Conservation (phyloP, 2,329 filamentous ascomycete species). For the Didymella arachidicola region DNA sequence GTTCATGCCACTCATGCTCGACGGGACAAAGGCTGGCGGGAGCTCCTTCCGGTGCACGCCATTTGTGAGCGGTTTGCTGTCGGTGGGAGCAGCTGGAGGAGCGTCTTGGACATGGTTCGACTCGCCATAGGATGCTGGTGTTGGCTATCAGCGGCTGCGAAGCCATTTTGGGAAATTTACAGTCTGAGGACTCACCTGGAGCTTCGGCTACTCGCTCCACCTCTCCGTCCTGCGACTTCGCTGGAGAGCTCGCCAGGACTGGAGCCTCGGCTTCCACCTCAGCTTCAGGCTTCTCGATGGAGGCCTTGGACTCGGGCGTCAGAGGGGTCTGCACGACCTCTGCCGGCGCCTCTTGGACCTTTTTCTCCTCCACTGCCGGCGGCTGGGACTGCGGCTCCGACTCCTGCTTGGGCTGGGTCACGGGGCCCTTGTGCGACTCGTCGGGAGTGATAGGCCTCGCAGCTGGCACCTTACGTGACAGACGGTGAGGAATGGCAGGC, state of each 20-base stretch:
- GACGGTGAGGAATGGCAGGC: conserved; percentile 49
- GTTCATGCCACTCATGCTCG: conserved; percentile 33
- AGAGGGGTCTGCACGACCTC: conserved; percentile 29
- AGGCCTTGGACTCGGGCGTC: conserved; percentile 42
- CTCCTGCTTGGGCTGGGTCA: conserved; percentile 23
- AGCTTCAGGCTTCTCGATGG: conserved; percentile 24
- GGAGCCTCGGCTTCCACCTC: conserved; percentile 19
- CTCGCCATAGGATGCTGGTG: conserved; percentile 12
- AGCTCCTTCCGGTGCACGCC: conserved; percentile 41
- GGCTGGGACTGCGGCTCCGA: conserved; percentile 21
- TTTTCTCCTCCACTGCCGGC: conserved; percentile 23
- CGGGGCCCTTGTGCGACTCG: conserved; percentile 31
- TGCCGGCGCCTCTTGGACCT: conserved; percentile 23
- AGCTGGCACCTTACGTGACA: conserved; percentile 38
- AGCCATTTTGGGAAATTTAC: not conserved
- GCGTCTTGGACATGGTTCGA: conserved; percentile 8
- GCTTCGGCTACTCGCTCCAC: conserved; percentile 24
- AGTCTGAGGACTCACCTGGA: conserved; percentile 30
- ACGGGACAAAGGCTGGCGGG: conserved; percentile 49
- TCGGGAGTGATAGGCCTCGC: conserved; percentile 42
- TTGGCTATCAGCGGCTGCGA: not conserved
- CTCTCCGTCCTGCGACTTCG: conserved; percentile 26
- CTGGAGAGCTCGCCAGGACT: conserved; percentile 26
- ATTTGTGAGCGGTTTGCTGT: conserved; percentile 30
- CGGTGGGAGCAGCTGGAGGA: conserved; percentile 7